Base-by-base conservation (phyloP, 306 rosid genomes). In the Alnus rubra region DNA sequence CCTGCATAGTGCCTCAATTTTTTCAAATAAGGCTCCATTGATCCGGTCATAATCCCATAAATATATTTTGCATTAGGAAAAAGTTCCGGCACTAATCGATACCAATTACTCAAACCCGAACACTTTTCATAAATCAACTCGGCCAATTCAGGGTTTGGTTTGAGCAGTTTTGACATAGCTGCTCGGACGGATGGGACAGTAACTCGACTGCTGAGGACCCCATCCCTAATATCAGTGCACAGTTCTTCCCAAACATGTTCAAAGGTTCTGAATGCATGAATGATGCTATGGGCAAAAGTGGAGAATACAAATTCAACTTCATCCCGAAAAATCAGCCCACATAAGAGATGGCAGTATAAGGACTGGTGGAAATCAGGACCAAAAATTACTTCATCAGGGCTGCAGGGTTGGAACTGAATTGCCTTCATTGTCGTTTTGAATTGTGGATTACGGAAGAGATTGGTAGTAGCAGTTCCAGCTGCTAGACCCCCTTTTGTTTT, bases 401-500 rank as follows among this genome's bases (percentile, higher is more conserved):
- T 91, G 80, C 93, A 84, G 74, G 89, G 78, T 9, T 71, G 89
- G 9, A 94, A 84, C 31, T 84, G 89, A 53, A 93, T 78, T 23
- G 88, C 71, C 75, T 78, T 68, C 98, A 91, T 93, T 3, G 84
- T 33, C 2, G 1, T 23, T 14, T 78, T 89, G 84, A 62, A 93
- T 28, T 79, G 79, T 0, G 84, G 51, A 56, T 85, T 73, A 3
- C 92, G 84, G 83, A 76, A 93, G n/a, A 93, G 81, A 23, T 93
- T 88, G 5, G 98, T 90, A 9, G 99, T 96, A 4, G 99, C 99
- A 47, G 98, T 91, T 76, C 94, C 99, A 12, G 89, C 94, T 4
- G 81, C 78, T 19, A 93, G 77, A 48, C 98, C 99, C 10, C 97
- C 99, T 63, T 82, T 82, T 1, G 94, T 93, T 60, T 88, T 78